Evolutionary conservation across 2,329 filamentous ascomycete genomes (phyloP).

Genomic region (Mycosphaerella sp.): DNA sequence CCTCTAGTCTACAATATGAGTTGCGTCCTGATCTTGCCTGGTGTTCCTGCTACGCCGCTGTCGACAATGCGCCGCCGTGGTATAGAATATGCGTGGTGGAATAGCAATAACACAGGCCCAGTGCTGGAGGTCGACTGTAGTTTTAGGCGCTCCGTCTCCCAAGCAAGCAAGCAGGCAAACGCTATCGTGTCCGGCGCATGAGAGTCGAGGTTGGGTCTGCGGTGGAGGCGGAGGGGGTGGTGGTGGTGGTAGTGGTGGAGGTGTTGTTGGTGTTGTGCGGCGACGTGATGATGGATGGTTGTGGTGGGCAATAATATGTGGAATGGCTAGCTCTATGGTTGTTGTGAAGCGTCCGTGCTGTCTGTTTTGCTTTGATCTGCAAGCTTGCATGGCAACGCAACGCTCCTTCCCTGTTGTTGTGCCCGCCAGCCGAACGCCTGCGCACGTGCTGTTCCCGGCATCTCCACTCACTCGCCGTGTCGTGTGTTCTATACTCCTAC

Average conservation of each 20-base stretch:
- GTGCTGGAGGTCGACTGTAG: not conserved
- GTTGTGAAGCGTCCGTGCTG: slow-evolving; percentile 6
- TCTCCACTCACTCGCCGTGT: too few relatives aligned
- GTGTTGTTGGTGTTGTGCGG: not conserved
- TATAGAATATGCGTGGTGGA: not conserved
- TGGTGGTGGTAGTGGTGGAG: not conserved
- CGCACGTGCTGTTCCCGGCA: not conserved
- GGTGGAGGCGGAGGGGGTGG: not conserved
- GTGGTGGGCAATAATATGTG: not conserved
- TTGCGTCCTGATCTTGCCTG: too few relatives aligned
- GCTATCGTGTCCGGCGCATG: slow-evolving; percentile 11
- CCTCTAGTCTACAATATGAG: not conserved
- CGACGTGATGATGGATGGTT: not conserved
- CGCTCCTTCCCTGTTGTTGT: not conserved
- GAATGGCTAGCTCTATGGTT: not conserved
- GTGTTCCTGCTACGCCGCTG: not conserved
- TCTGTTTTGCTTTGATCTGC: slow-evolving; percentile 2
- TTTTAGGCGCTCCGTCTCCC: not conserved
- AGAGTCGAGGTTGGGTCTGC: not conserved
- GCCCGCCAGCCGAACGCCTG: not conserved
- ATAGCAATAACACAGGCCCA: not conserved
- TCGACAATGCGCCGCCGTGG: not conserved
- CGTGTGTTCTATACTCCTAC: too few relatives aligned
- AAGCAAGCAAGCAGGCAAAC: slow-evolving; percentile 5
- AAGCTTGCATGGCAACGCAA: slow-evolving; percentile 2